Percentiles rank a stretch among this genome's conserved stretches.
Evolutionary conservation across 2,329 filamentous ascomycete genomes (phyloP).

Genomic region (Claviceps quebecensis): DNA sequence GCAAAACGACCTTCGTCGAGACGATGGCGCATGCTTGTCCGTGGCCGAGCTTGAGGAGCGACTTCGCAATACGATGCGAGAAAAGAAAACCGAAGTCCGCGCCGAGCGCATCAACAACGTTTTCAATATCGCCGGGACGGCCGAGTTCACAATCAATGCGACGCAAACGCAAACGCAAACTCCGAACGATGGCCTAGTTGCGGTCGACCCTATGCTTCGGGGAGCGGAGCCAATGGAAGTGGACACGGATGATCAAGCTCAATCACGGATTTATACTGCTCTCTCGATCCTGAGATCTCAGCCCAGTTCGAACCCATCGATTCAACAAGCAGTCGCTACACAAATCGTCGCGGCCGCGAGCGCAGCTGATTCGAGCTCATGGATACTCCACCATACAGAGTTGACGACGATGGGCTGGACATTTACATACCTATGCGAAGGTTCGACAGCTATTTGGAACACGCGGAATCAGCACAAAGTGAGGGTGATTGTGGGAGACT

Average conservation of each 20-base stretch:
- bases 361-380: conserved; percentile 32
- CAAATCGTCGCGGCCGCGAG: conserved; percentile 31
- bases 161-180: conserved; percentile 27
- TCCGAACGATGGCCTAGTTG: conserved; percentile 15
- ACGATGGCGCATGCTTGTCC: conserved; percentile 17
- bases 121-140: conserved; percentile 31
- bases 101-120: conserved; percentile 34
- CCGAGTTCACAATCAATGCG: conserved; percentile 27
- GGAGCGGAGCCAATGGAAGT: conserved; percentile 12
- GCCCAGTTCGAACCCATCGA: conserved; percentile 30
- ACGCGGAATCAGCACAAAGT: conserved; percentile 29
- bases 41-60: conserved; percentile 32
- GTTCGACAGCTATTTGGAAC: conserved; percentile 37
- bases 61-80: conserved; percentile 26
- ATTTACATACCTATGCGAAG: conserved; percentile 38
- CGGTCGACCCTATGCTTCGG: conserved; percentile 21
- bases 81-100: conserved; percentile 31
- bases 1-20: conserved; percentile 11
- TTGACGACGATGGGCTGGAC: conserved; percentile 35
- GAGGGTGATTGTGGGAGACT: conserved; percentile 32
- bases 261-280: conserved; percentile 26
- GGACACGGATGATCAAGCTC: conserved; percentile 6
- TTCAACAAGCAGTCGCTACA: conserved; percentile 36
- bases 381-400: conserved; percentile 31
- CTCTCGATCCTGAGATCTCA: conserved; percentile 35